These are phyloP conservation scores for Agaricus sinodeliciosus DNA, from an alignment of 768 basidiomycete genomes.

Conservation along the genomic window DNA sequence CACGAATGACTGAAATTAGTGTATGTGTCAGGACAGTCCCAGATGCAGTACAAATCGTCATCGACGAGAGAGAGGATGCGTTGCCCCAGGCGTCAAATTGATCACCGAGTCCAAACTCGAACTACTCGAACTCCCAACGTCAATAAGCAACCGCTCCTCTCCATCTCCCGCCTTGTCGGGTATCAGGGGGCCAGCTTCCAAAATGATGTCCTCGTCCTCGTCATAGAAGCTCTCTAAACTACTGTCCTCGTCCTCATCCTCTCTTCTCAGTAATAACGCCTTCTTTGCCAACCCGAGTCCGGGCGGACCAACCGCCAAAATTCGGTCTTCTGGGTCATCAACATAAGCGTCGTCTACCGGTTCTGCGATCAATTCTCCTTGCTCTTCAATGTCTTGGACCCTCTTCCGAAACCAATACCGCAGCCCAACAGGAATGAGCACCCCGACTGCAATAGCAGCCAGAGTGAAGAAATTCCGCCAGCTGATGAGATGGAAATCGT, in stretches of 20 bases:
- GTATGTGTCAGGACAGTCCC: too few species aligned
- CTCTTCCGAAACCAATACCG: conserved; percentile 76
- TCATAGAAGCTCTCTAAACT: conserved; percentile 16
- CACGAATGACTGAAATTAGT: too few species aligned
- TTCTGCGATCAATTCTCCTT: conserved; percentile 17
- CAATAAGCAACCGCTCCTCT: not conserved
- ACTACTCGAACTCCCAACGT: not conserved
- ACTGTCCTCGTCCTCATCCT: conserved; percentile 19
- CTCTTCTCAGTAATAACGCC: conserved; percentile 24
- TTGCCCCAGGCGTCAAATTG: not conserved
- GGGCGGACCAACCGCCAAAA: conserved; percentile 53
- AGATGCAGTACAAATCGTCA: not conserved
- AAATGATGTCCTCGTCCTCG: conserved; percentile 63
- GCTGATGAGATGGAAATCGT: conserved; percentile 91
- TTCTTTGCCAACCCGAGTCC: conserved; percentile 35
- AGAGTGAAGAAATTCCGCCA: conserved; percentile 86
- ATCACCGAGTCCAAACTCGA: not conserved
- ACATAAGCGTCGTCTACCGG: conserved; percentile 22
- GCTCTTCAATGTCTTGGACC: conserved; percentile 36
- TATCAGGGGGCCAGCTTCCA: conserved; percentile 59
- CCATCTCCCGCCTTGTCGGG: not conserved
- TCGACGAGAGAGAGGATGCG: not conserved
- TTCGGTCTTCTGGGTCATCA: conserved; percentile 31
- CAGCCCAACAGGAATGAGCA: conserved; percentile 88
- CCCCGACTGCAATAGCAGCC: conserved; percentile 80